phyloP scores from a whole-genome alignment of 208 protist species.

The Acanthamoeba rhysodes region DNA sequence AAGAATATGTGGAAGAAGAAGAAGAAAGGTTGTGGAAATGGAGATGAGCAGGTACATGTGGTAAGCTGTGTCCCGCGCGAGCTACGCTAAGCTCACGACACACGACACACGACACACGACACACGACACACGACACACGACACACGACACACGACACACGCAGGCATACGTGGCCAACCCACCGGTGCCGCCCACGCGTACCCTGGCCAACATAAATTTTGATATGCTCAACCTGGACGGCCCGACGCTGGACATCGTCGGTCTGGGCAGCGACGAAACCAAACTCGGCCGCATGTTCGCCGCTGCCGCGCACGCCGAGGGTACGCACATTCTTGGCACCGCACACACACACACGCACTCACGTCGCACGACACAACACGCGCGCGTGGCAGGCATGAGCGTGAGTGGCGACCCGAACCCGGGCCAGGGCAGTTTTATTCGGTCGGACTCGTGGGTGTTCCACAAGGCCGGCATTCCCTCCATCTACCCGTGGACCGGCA shows the following conservation, averaged over 20 bases:
- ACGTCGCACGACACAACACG: background rate
- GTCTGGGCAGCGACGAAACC: slow-evolving; percentile 33
- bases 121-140: no score
- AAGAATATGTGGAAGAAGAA: background rate
- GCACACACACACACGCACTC: background rate
- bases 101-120: no score
- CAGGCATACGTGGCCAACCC: slow-evolving; percentile 59
- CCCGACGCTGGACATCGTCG: slow-evolving; percentile 26
- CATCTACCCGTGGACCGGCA: slow-evolving; percentile 53
- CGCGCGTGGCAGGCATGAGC: background rate
- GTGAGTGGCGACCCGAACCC: slow-evolving; percentile 41
- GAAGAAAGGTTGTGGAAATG: background rate
- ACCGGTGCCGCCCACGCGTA: background rate
- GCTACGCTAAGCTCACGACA: no score
- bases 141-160: no score
- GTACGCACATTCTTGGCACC: background rate
- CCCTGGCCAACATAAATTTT: slow-evolving; percentile 49
- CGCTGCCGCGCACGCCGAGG: background rate
- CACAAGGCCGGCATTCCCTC: slow-evolving; percentile 24
- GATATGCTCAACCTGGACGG: slow-evolving; percentile 54
- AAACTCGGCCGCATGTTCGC: background rate
- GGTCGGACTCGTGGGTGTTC: slow-evolving; percentile 54
- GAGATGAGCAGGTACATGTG: no score
- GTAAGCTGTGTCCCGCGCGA: no score
- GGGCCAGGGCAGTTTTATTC: slow-evolving; percentile 53